phyloP scores from a whole-genome alignment of 352 stramenopile genomes.

The Plasmopara viticola region DNA sequence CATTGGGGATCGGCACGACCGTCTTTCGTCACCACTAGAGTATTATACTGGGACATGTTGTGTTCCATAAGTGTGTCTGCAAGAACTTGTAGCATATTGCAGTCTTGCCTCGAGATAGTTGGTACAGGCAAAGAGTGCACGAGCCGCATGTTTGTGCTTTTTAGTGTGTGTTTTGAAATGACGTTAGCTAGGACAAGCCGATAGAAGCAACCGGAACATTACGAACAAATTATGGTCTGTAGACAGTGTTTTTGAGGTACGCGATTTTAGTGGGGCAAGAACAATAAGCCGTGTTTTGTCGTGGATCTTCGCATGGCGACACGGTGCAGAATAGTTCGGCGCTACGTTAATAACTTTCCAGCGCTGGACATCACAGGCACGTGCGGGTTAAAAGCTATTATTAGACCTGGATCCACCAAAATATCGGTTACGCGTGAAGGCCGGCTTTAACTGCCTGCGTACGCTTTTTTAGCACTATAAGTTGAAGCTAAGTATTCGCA shows the following conservation, averaged over 20 bases:
- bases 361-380: background rate
- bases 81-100: constrained; percentile 27
- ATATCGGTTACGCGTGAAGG: too few relatives aligned
- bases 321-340: background rate
- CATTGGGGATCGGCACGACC: constrained; percentile 27
- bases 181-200: constrained; percentile 1
- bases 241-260: constrained; percentile 13
- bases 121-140: constrained; percentile 26
- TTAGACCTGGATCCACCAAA: too few relatives aligned
- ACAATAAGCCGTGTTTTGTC: constrained; percentile 16
- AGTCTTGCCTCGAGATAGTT: constrained; percentile 27
- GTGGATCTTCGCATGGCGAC: constrained; percentile 4
- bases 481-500: too few relatives aligned
- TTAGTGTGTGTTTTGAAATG: constrained; percentile 11
- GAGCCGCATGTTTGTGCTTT: constrained; percentile 21
- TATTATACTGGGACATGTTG: constrained; percentile 51
- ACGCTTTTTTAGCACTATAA: too few relatives aligned
- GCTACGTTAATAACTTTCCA: background rate
- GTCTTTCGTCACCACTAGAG: constrained; percentile 37
- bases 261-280: constrained; percentile 12
- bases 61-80: constrained; percentile 35
- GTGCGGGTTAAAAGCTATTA: too few relatives aligned
- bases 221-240: constrained; percentile 22
- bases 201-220: constrained; percentile 17
- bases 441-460: too few relatives aligned